Base-by-base conservation (phyloP, 192 early-diverging fungal genomes). In the Chytriomyces confervae region DNA sequence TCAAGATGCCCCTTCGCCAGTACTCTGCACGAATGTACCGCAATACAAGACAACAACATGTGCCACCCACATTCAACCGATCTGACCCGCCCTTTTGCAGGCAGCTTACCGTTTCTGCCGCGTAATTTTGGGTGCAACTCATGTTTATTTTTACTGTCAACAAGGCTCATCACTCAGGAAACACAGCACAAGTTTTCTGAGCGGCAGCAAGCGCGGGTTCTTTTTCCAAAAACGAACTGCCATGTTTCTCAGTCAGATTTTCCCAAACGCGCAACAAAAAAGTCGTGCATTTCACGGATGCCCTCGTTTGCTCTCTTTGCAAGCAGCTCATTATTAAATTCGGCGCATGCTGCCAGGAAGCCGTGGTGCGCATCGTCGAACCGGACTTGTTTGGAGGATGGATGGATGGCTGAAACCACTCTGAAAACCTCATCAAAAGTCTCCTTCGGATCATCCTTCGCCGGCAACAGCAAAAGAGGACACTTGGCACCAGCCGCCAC, bases 351-450 rank as follows among this genome's bases (percentile, higher is more conserved):
- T 9, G 61, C 77, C 18, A 61, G 61, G 61, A 62, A 79, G 18
- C 77, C 77, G 70, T 79, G 77, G 46, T 48, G 61, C 29, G 73
- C 64, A 53, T 79, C 77, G 9, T 47, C 50, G 61, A 73, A 79
- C 60, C 62, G 60, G 47, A 20, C 36, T 24, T 62, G 48, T 10
- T 78, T 61, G 1, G 11, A n/a, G n/a, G 69, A 50, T 23, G 66
- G 53, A 18, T 71, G 20, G 29, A 43, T 50, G 7, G 45, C 36
- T 13, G 61, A 7, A 44, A 49, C 63, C 27, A 67, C 75, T 29
- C 67, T 50, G 51, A 67, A 65, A 27, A 62, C 27, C 9, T 63
- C 46, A 29, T 50, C 46, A 24, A 76, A 67, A 48, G 50, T 72
- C 70, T 72, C 70, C 20, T 72, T 62, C 43, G 69, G 23, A 20